Evolutionary conservation across 2,329 filamentous ascomycete species (phyloP).

Genomic region (Verruconis gallopava): DNA sequence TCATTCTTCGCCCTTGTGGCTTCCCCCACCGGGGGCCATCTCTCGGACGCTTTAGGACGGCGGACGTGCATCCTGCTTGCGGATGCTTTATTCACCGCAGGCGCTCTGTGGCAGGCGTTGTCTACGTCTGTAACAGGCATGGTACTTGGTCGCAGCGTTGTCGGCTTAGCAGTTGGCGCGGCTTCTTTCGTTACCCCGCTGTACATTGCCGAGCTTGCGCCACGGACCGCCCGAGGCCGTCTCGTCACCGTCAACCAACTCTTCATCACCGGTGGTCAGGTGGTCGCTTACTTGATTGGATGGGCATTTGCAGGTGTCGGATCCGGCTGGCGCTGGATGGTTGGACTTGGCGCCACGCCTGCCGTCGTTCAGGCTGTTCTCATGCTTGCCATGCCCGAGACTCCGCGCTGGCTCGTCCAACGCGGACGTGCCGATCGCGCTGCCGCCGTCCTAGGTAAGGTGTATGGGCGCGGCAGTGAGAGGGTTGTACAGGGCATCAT

Average conservation of each 20-base stretch:
- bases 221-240: conserved; percentile 60
- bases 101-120: conserved; percentile 52
- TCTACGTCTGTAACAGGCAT: conserved; percentile 47
- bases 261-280: conserved; percentile 78
- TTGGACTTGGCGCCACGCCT: conserved; percentile 69
- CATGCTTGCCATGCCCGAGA: conserved; percentile 68
- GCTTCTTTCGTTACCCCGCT: conserved; percentile 74
- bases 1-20: conserved; percentile 44
- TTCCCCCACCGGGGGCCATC: conserved; percentile 39
- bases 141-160: conserved; percentile 54
- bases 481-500: background rate
- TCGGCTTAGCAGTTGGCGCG: conserved; percentile 60
- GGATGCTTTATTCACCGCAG: conserved; percentile 49
- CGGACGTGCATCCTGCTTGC: conserved; percentile 67
- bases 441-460: conserved; percentile 46
- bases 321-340: conserved; percentile 81
- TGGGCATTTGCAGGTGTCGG: conserved; percentile 51
- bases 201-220: conserved; percentile 79
- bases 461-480: conserved; percentile 49
- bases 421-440: conserved; percentile 50
- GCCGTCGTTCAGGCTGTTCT: conserved; percentile 58
- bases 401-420: conserved; percentile 74
- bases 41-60: conserved; percentile 64
- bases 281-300: conserved; percentile 74
- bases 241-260: conserved; percentile 72